These are phyloP conservation scores for Monosporascus sp. DNA, from an alignment of 2,329 filamentous ascomycete species.

Conservation along the genomic window DNA sequence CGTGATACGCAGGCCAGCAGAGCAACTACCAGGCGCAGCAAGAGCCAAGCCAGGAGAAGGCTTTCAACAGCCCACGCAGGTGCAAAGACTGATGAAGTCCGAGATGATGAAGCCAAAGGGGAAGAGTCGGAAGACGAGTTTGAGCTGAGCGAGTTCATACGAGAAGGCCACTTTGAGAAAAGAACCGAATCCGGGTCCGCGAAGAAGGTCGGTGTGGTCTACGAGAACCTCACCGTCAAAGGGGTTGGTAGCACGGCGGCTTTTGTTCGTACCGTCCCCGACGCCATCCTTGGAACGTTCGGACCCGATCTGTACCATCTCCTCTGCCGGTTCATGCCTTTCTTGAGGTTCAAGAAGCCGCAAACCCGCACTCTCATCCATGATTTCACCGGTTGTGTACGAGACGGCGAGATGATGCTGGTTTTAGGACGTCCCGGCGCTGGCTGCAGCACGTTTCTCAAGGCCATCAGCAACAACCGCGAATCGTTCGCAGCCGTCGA, in stretches of 20 bases:
- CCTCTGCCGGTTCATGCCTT: constrained; percentile 37
- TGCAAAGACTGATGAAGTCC: constrained; percentile 27
- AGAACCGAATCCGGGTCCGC: constrained; percentile 58
- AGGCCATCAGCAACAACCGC: constrained; percentile 66
- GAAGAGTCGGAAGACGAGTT: constrained; percentile 57
- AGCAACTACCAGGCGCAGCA: constrained; percentile 1
- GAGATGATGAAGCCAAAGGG: constrained; percentile 27
- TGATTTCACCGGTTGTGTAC: constrained; percentile 62
- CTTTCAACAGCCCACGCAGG: constrained; percentile 1
- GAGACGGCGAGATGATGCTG: constrained; percentile 67
- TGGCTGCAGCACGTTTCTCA: constrained; percentile 73
- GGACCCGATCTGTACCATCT: constrained; percentile 71
- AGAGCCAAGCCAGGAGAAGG: constrained; percentile 5
- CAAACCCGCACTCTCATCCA: constrained; percentile 45
- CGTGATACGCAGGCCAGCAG: constrained; percentile 26
- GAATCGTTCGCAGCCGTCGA: constrained; percentile 59
- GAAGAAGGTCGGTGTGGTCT: constrained; percentile 74
- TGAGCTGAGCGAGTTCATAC: constrained; percentile 64
- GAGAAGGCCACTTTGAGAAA: constrained; percentile 71
- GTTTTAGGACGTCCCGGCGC: constrained; percentile 64
- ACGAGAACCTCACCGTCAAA: constrained; percentile 70
- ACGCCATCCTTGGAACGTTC: constrained; percentile 72
- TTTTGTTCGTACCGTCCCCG: constrained; percentile 67
- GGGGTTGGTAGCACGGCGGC: constrained; percentile 61
- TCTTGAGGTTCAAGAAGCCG: constrained; percentile 16